Base-by-base conservation (phyloP, 2,329 filamentous ascomycete genomes). In the Fusarium odoratissimum region DNA sequence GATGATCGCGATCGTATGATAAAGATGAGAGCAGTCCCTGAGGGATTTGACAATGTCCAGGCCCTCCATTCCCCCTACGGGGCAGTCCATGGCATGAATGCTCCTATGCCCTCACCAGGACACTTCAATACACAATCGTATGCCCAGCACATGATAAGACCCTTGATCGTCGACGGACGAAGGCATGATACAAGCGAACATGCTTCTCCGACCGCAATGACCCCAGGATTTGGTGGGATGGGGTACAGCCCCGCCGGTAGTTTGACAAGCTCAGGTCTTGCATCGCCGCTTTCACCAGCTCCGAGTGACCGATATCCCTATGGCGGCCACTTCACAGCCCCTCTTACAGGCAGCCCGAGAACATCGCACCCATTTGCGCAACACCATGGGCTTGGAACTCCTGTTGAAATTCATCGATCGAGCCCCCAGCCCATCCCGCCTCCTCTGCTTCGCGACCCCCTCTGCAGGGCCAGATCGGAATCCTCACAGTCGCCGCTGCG, bases 1-100 rank as follows among this genome's bases (percentile, higher is more conserved):
- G 90, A 92, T 79, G 91, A 93, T 77, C 87, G 91, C 52, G 90
- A 93, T 68, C 86, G 90, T 63, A 91, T 92, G 87, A 90, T 93
- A 78, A 91, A 91, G 81, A 92, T 92, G 89, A 86, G 90, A 61
- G 90, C 91, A 7, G 89, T 93, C 8, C 91, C 91, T 13, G 90
- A 92, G 72, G 90, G 91, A 73, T 93, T 93, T 70, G 91, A 92
- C 79, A 92, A 91, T 73, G 86, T 92, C 6, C 89, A 91, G 77
- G 91, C 91, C 19, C 82, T 93, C 21, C 91, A 92, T 78, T 91
- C 89, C 25, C 89, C 89, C 8, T 92, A 92, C 70, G 90, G 90
- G 14, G 90, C 90, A 10, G 87, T 90, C 8, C 87, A 88, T 73
- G 84, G 84, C 30, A 78, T 89, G 17, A 85, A 84, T 31, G 81